Conservation (phyloP, 2,329 filamentous ascomycete species). For the Aulographum hederae region DNA sequence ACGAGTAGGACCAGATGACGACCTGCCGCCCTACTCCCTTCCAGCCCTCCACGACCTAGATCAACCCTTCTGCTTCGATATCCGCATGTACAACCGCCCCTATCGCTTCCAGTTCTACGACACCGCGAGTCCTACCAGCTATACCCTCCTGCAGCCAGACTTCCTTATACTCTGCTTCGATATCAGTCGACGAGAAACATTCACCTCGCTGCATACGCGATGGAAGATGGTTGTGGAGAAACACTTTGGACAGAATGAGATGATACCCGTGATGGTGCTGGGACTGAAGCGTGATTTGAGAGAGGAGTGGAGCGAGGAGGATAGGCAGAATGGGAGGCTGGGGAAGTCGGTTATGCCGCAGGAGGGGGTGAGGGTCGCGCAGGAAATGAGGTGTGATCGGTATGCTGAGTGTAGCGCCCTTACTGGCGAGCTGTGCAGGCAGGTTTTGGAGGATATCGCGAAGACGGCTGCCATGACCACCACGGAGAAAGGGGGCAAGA, state of each 20-base stretch:
- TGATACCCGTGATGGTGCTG: constrained; percentile 38
- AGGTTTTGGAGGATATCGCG: constrained; percentile 43
- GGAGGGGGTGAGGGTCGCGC: constrained; percentile 30
- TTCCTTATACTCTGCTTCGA: constrained; percentile 41
- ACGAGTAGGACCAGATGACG: constrained; percentile 7
- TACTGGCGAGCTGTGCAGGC: constrained; percentile 39
- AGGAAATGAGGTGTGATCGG: constrained; percentile 40
- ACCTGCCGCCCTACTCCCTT: constrained; percentile 17
- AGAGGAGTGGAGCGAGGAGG: constrained; percentile 20
- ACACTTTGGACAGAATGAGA: constrained; percentile 33
- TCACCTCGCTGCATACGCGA: constrained; percentile 25
- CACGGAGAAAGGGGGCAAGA: constrained; percentile 33
- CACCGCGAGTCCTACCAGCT: constrained; percentile 36
- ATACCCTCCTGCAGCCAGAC: constrained; percentile 33
- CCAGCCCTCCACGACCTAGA: constrained; percentile 32
- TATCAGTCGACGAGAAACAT: constrained; percentile 32
- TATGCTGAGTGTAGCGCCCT: constrained; percentile 45
- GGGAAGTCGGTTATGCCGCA: constrained; percentile 26
- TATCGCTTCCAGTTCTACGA: constrained; percentile 39
- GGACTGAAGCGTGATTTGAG: constrained; percentile 40
- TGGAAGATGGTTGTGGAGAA: constrained; percentile 27
- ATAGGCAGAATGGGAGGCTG: constrained; percentile 14
- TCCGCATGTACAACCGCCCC: constrained; percentile 34
- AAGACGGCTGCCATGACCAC: constrained; percentile 39
- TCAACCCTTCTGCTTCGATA: constrained; percentile 41